A percentile compares a stretch with the other conserved stretches of the same genome.
Evolutionary conservation across 345 rosid genomes (phyloP).

Genomic region (Erysimum cheiranthoides): DNA sequence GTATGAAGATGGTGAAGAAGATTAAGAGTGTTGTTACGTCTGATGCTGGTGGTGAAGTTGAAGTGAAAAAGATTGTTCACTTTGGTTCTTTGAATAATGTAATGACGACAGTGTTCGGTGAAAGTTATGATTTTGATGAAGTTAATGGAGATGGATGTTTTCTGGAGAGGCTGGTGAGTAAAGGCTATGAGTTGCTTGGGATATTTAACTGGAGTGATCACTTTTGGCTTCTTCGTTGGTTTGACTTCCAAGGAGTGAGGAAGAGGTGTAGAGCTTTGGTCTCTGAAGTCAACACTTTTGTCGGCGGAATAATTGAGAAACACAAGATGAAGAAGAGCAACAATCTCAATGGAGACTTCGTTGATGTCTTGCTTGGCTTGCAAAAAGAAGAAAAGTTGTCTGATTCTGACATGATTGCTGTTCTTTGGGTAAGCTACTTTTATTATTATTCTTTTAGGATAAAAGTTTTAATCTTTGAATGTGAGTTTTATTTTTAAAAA

Average conservation of each 20-base stretch:
- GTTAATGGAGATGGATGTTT: slow-evolving; percentile 41
- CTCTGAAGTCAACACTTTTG: slow-evolving; percentile 62
- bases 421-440: slow-evolving; percentile 70
- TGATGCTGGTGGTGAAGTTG: slow-evolving; percentile 49
- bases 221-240: slow-evolving; percentile 66
- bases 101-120: slow-evolving; percentile 79
- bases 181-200: slow-evolving; percentile 79
- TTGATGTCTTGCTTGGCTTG: slow-evolving; percentile 75
- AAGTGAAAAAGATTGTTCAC: slow-evolving; percentile 60
- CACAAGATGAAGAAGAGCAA: slow-evolving; percentile 52
- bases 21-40: slow-evolving; percentile 39
- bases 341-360: slow-evolving; percentile 50
- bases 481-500: not conserved
- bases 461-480: slow-evolving; percentile 11
- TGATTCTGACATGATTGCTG: slow-evolving; percentile 82
- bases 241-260: slow-evolving; percentile 83
- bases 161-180: slow-evolving; percentile 70
- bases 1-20: slow-evolving; percentile 57
- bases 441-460: not conserved
- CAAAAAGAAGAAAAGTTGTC: slow-evolving; percentile 58
- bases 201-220: slow-evolving; percentile 88
- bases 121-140: slow-evolving; percentile 55
- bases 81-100: slow-evolving; percentile 79
- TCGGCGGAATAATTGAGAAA: slow-evolving; percentile 62
- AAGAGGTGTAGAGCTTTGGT: slow-evolving; percentile 64